Conservation (phyloP, 257 asterid species). For the Penstemon newberryi region DNA sequence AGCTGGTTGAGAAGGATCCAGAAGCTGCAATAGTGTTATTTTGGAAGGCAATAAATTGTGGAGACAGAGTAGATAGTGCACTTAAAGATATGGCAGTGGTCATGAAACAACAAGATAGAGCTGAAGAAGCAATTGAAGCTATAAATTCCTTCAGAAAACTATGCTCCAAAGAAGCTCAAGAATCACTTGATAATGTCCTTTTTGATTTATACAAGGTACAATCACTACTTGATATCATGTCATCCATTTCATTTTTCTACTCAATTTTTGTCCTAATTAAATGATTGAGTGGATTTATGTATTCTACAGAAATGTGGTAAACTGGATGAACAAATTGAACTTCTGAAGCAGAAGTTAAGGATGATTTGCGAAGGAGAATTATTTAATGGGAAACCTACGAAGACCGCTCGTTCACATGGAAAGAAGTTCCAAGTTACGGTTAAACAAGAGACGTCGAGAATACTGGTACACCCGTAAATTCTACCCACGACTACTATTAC, state of each 20-base stretch:
- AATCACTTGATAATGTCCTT: constrained; percentile 84
- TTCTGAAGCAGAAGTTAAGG: constrained; percentile 72
- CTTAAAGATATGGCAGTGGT: constrained; percentile 95
- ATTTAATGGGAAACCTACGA: constrained; percentile 81
- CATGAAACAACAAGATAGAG: constrained; percentile 77
- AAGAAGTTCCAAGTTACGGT: constrained; percentile 85
- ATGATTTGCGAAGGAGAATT: constrained; percentile 81
- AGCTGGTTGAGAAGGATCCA: constrained; percentile 80
- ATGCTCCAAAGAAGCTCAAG: constrained; percentile 87
- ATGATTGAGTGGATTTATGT: not conserved
- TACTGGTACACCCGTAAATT: constrained; percentile 50
- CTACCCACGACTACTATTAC: not conserved
- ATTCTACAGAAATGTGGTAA: constrained; percentile 73
- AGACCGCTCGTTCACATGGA: constrained; percentile 94
- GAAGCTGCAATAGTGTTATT: constrained; percentile 70
- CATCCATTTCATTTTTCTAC: not conserved
- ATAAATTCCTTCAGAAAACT: constrained; percentile 63
- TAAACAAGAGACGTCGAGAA: constrained; percentile 82
- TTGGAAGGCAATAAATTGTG: constrained; percentile 81
- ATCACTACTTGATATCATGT: not conserved
- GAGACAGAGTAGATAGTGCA: constrained; percentile 91
- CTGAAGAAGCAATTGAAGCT: constrained; percentile 93
- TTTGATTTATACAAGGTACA: constrained; percentile 81
- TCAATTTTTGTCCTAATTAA: not conserved
- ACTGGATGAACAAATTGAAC: constrained; percentile 69